Conservation (phyloP, 305 asterid genomes). For the Plantago rigida region DNA sequence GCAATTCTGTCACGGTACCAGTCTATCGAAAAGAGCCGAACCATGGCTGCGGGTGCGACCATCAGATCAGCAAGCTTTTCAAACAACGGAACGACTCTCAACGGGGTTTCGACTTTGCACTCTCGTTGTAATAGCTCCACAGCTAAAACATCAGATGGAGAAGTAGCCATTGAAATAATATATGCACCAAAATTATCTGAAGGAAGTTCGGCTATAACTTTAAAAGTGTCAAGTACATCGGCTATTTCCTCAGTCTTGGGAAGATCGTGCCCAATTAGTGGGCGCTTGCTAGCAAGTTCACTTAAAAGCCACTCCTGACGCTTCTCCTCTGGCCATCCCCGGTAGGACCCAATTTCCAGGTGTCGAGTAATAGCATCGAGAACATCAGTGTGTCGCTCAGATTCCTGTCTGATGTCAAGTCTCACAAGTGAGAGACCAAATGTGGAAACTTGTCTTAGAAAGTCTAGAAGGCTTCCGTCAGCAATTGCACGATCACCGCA, state of each 20-base stretch:
- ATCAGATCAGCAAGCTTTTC: conserved; percentile 84
- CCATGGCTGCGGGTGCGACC: conserved; percentile 73
- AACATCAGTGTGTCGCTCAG: conserved; percentile 82
- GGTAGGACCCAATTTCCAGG: conserved; percentile 71
- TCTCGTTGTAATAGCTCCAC: conserved; percentile 82
- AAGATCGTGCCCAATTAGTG: conserved; percentile 70
- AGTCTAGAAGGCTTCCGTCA: conserved; percentile 89
- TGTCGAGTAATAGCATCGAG: conserved; percentile 69
- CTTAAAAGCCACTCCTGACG: conserved; percentile 84
- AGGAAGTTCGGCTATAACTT: conserved; percentile 69
- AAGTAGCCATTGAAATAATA: conserved; percentile 82
- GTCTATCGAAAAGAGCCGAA: conserved; percentile 66
- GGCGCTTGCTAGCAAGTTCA: conserved; percentile 74
- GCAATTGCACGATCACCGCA: conserved; percentile 80
- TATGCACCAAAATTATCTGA: conserved; percentile 71
- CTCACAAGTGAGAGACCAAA: conserved; percentile 80
- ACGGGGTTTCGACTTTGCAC: conserved; percentile 55
- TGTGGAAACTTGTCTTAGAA: conserved; percentile 81
- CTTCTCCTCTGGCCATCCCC: conserved; percentile 71
- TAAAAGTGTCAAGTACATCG: conserved; percentile 64
- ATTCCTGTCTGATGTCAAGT: conserved; percentile 85
- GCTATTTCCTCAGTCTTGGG: conserved; percentile 78
- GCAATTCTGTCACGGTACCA: conserved; percentile 71
- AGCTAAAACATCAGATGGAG: conserved; percentile 86
- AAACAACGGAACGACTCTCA: conserved; percentile 73